These are phyloP conservation scores for Cyclocybe aegerita DNA, from an alignment of 768 basidiomycete genomes.

Conservation along the genomic window DNA sequence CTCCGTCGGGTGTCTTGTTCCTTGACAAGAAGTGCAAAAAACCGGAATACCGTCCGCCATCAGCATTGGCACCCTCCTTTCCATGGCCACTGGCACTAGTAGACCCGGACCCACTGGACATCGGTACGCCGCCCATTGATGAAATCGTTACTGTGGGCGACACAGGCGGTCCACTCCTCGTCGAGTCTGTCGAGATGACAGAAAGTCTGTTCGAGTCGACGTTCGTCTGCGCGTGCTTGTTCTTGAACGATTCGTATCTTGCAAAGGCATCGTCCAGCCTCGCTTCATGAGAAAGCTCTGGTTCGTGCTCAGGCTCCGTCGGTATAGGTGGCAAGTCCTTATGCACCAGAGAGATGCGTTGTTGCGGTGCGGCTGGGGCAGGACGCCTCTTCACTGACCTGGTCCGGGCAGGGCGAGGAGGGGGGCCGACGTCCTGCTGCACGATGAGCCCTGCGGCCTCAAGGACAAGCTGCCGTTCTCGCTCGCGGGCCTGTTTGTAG, in stretches of 20 bases:
- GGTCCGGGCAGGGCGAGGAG: slow-evolving; percentile 36
- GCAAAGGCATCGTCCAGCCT: slow-evolving; percentile 84
- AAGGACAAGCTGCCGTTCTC: slow-evolving; percentile 80
- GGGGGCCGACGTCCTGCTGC: slow-evolving; percentile 55
- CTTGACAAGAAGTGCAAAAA: slow-evolving; percentile 67
- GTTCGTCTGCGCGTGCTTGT: slow-evolving; percentile 32
- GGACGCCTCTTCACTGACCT: slow-evolving; percentile 39
- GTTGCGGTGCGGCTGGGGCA: slow-evolving; percentile 47
- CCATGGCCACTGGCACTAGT: not conserved
- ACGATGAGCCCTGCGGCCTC: slow-evolving; percentile 87
- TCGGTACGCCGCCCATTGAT: slow-evolving; percentile 7
- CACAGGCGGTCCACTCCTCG: slow-evolving; percentile 33
- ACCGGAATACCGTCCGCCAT: slow-evolving; percentile 40
- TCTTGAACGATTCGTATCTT: slow-evolving; percentile 82
- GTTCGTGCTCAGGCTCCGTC: slow-evolving; percentile 21
- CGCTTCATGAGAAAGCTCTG: slow-evolving; percentile 36
- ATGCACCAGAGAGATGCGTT: slow-evolving; percentile 9
- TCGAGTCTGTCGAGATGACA: slow-evolving; percentile 51
- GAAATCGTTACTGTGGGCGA: slow-evolving; percentile 40
- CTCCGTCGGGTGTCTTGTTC: slow-evolving; percentile 52
- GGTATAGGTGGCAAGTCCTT: slow-evolving; percentile 62
- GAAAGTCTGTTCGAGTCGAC: slow-evolving; percentile 53
- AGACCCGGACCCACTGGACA: too few species aligned
- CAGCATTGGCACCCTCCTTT: slow-evolving; percentile 4
- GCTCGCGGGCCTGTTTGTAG: slow-evolving; percentile 61